Evolutionary conservation across 805 yeast genomes (phyloP).

Genomic region (Lachancea sp.): DNA sequence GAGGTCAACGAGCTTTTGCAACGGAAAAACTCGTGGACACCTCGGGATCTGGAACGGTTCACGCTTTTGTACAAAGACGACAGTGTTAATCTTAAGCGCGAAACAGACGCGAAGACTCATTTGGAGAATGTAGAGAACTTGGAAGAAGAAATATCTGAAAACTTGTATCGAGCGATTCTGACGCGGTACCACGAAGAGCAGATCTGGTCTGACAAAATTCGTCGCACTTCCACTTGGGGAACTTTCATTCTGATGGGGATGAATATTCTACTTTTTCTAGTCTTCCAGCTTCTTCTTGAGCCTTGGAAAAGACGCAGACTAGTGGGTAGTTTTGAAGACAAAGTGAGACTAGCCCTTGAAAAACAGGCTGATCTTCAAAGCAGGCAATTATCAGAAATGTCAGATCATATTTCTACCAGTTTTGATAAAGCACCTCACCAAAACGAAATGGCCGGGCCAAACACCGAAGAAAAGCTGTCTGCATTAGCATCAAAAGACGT

Average conservation of each 20-base stretch:
- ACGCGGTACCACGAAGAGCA: slow-evolving; percentile 95
- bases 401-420: slow-evolving; percentile 7
- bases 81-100: slow-evolving; percentile 62
- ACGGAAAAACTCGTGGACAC: slow-evolving; percentile 75
- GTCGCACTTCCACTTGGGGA: slow-evolving; percentile 95
- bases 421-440: not conserved
- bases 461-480: not conserved
- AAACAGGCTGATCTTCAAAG: slow-evolving; percentile 29
- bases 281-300: slow-evolving; percentile 83
- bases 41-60: slow-evolving; percentile 74
- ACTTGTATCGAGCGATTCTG: slow-evolving; percentile 67
- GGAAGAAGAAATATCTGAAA: slow-evolving; percentile 65
- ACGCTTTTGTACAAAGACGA: slow-evolving; percentile 77
- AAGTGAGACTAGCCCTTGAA: slow-evolving; percentile 53
- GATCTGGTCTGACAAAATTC: slow-evolving; percentile 93
- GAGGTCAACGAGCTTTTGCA: slow-evolving; percentile 84
- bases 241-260: slow-evolving; percentile 85
- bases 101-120: slow-evolving; percentile 41
- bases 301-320: slow-evolving; percentile 87
- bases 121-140: slow-evolving; percentile 50
- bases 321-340: slow-evolving; percentile 76
- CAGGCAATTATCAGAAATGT: slow-evolving; percentile 22
- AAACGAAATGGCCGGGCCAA: not conserved
- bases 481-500: too few species aligned
- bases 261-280: slow-evolving; percentile 67